Evolutionary conservation across 1,284 basidiomycete genomes (phyloP), one percentile per base, ranked within the genome.

Genomic region (Cutaneotrichosporon sp.): DNA sequence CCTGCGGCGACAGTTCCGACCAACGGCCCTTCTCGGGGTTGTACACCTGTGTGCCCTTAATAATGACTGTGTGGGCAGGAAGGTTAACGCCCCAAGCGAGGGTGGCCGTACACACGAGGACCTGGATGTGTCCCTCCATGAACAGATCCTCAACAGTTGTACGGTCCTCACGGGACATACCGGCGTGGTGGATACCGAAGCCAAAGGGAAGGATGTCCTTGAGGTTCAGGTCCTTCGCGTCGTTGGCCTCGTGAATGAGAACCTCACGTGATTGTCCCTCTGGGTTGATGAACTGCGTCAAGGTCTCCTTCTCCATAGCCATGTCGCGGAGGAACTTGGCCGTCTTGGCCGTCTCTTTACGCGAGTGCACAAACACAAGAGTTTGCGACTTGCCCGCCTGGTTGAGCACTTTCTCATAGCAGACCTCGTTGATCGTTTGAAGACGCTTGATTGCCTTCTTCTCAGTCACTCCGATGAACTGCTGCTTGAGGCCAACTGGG

Each of bases 41-140:
- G 79, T 98, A 98, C 59, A 98, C 93, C 75, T 98, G 94, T 0
- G 96, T 98, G 31, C 96, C 96, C 74, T 98, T 99, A 81, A 98
- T 97, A 77, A 98, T 93, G 74, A 97, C 94, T 3, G 91, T 90
- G 65, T 98, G 96, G 0, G 94, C 94, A 1, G 96, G 96, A 1
- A 98, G 77, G 71, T 98, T 98, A 76, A 98, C 94, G 80, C 96
- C 96, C 96, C 96, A 98, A 0, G 96, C 94, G 14, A 99, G 84
- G 0, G 96, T 98, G 5, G 94, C 96, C 0, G 96, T 99, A 70
- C 90, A 97, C 43, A 97, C 90, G 25, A 99, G 80, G 0, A 98
- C 94, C 69, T 97, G 92, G 24, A 99, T 80, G 34, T 90, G 86
- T 1, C 91, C 90, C 52, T 94, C 89, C 17, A 85, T 85, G 72